Evolutionary conservation across 2,329 filamentous ascomycete species (phyloP), one percentile per base, ranked within the genome.

Genomic region (Drechslerella coelobrocha): DNA sequence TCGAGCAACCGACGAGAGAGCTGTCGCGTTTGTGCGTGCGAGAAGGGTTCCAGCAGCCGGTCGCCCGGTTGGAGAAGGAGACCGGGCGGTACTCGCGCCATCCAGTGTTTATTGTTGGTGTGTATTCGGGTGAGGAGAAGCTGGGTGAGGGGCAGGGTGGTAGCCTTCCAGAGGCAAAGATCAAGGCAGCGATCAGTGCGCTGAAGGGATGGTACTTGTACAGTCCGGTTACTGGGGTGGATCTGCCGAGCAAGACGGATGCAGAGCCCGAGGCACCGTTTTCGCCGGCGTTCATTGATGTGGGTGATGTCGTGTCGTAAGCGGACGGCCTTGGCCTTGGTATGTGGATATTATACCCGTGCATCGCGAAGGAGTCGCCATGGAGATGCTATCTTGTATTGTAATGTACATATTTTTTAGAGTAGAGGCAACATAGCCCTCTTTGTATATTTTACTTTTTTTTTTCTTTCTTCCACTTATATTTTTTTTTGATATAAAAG

Each of bases 201-300:
- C 83, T 99, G 77, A 96, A 96, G 83, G 84, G 88, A 4, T 99
- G 94, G 94, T 99, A 99, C 80, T 83, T 99, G 57, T 99, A 99
- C 82, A 92, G 88, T 78, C 93, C 94, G 0, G 76, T 75, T 10
- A 71, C 73, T 23, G 72, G 75, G 54, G 79, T 81, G 5, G 80
- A 81, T 29, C 77, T 84, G 59, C 84, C 84, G 24, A 84, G 82
- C 73, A 82, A 83, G 72, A 81, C 78, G 73, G 78, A 79, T 65
- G 79, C 78, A 37, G 76, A 78, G 8, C 74, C 74, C 6, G 63
- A 10, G 26, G 75, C 76, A 47, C 76, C 76, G 24, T 86, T 84
- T 82, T 82, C 80, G 75, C 81, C 84, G n/a, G 82, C 84, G 66
- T 80, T 84, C 77, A 79, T 86, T 60, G 84, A 86, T 77, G 79